Conservation (phyloP, 441 rosid genomes). For the Brassica balearica region DNA sequence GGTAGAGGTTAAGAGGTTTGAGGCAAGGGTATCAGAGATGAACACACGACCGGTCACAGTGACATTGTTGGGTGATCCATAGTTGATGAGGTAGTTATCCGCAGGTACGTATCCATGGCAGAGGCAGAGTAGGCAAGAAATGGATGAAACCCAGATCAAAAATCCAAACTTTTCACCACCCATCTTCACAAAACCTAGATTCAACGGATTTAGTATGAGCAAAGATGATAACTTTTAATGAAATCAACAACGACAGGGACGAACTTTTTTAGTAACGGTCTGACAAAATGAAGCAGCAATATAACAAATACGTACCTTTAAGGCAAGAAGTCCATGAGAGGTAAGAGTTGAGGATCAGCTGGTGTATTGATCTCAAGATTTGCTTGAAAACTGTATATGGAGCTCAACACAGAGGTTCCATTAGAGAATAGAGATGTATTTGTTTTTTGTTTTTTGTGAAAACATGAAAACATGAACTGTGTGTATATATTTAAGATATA, state of each 20-base stretch:
- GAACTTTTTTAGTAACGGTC: conserved; percentile 6
- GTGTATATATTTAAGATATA: not conserved
- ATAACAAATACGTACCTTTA: conserved; percentile 13
- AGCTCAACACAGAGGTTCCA: conserved; percentile 11
- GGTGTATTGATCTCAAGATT: conserved; percentile 8
- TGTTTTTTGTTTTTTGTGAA: not conserved
- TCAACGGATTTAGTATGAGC: not conserved
- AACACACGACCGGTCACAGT: conserved; percentile 60
- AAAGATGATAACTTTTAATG: not conserved
- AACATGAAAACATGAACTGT: conserved; percentile 12
- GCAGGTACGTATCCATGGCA: conserved; percentile 57
- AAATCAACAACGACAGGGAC: not conserved
- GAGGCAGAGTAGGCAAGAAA: conserved; percentile 51
- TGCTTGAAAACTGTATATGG: not conserved
- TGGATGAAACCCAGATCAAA: conserved; percentile 45
- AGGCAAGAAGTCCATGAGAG: not conserved
- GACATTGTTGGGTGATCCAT: conserved; percentile 69
- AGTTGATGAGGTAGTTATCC: conserved; percentile 70
- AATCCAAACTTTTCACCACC: conserved; percentile 37
- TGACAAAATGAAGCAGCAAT: not conserved
- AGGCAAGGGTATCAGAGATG: conserved; percentile 60
- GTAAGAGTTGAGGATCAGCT: not conserved
- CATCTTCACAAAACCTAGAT: conserved; percentile 49
- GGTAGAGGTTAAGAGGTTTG: conserved; percentile 53
- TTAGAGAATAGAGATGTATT: not conserved